Evolutionary conservation across 805 yeast genomes (phyloP).

Genomic region (Candida boleticola): DNA sequence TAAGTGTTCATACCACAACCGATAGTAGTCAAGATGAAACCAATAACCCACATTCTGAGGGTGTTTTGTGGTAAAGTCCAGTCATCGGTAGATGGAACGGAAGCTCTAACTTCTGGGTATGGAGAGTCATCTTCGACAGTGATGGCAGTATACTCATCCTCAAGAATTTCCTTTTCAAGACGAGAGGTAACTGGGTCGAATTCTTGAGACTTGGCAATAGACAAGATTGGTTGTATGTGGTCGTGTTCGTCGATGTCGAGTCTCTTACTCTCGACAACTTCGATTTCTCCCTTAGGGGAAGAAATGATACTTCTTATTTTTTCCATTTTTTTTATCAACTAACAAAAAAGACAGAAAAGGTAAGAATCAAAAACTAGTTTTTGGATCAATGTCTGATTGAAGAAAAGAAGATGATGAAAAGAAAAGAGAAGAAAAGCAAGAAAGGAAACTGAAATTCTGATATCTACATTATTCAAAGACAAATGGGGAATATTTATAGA

Average conservation of each 20-base stretch:
- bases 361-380: background rate
- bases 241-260: conserved; percentile 1
- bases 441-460: too few species aligned
- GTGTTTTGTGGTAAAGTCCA: conserved; percentile 48
- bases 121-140: conserved; percentile 48
- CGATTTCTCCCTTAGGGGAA: background rate
- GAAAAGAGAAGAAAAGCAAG: background rate
- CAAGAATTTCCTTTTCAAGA: conserved; percentile 18
- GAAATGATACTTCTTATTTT: conserved; percentile 1
- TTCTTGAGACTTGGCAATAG: conserved; percentile 26
- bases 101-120: conserved; percentile 66
- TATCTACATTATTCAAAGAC: too few species aligned
- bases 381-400: background rate
- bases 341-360: background rate
- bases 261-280: conserved; percentile 1
- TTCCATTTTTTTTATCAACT: conserved; percentile 1
- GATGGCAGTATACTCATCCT: conserved; percentile 41
- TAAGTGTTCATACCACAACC: conserved; percentile 61
- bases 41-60: conserved; percentile 54
- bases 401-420: background rate
- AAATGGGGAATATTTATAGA: too few species aligned
- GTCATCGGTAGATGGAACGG: conserved; percentile 54
- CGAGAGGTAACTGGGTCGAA: conserved; percentile 32
- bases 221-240: conserved; percentile 1
- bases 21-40: conserved; percentile 48